Conservation (phyloP, 2,329 filamentous ascomycete species). For the Cercospora janseana region DNA sequence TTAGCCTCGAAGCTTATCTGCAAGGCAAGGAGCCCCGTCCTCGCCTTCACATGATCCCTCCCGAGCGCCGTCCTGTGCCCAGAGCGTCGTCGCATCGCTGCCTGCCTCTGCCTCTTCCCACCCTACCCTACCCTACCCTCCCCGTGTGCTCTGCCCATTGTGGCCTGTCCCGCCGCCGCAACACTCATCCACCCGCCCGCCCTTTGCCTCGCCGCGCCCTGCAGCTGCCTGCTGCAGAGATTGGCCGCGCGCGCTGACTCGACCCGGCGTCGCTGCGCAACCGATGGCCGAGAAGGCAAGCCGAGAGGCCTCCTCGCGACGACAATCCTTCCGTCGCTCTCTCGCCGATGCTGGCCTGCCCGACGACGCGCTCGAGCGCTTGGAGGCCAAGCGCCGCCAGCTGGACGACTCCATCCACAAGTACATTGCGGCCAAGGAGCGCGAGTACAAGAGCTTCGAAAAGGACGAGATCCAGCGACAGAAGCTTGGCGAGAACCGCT, state of each 20-base stretch:
- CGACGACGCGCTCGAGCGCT: conserved; percentile 33
- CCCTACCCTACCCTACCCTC: neutral
- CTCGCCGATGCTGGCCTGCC: conserved; percentile 30
- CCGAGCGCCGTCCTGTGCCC: neutral
- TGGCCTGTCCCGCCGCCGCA: neutral
- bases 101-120: neutral
- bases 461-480: conserved; percentile 33
- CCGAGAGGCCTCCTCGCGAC: conserved; percentile 22
- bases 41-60: conserved; percentile 1
- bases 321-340: conserved; percentile 25
- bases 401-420: conserved; percentile 41
- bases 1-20: conserved; percentile 4
- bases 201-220: neutral
- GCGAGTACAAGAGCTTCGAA: conserved; percentile 40
- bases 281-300: conserved; percentile 26
- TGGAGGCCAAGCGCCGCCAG: conserved; percentile 39
- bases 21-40: neutral
- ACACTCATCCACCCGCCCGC: neutral
- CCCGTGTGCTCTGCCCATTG: too few relatives aligned
- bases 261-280: conserved; percentile 3
- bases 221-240: neutral
- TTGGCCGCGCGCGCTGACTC: conserved; percentile 2
- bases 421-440: conserved; percentile 40
- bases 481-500: conserved; percentile 17
- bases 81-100: neutral